Percentiles rank a stretch among this genome's conserved stretches.
phyloP scores from a whole-genome alignment of 768 basidiomycete species.

The Leccinum longicurvipes region DNA sequence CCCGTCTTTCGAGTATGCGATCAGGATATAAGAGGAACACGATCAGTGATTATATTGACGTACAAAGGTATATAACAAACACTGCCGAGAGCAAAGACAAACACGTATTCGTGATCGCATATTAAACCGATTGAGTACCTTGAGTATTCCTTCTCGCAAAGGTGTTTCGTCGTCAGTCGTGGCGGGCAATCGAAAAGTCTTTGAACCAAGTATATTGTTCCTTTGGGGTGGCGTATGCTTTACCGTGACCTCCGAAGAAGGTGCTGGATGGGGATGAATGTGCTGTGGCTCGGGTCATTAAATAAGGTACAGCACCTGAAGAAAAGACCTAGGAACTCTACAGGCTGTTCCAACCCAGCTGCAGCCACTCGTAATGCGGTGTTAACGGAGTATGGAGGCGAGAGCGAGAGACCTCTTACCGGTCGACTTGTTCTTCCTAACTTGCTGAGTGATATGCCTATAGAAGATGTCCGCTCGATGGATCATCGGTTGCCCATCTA shows the following conservation, averaged over 20 bases:
- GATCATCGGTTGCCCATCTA: slow-evolving; percentile 58
- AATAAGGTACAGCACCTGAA: slow-evolving; percentile 56
- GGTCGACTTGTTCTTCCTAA: not conserved
- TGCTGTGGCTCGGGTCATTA: not conserved
- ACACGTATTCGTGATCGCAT: not conserved
- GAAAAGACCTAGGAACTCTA: slow-evolving; percentile 58
- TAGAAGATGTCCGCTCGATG: slow-evolving; percentile 59
- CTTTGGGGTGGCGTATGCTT: slow-evolving; percentile 62
- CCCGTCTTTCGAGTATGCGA: not conserved
- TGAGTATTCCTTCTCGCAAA: not conserved
- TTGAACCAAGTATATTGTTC: slow-evolving; percentile 80
- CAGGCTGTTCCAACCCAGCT: slow-evolving; percentile 1
- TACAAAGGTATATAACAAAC: not conserved
- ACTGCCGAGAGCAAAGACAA: not conserved
- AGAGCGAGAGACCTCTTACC: slow-evolving; percentile 8
- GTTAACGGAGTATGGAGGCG: not conserved
- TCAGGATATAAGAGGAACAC: not conserved
- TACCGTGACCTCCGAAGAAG: slow-evolving; percentile 76
- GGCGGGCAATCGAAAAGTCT: slow-evolving; percentile 50
- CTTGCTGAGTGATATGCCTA: slow-evolving; percentile 37
- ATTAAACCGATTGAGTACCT: not conserved
- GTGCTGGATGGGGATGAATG: slow-evolving; percentile 41
- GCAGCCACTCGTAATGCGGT: not conserved
- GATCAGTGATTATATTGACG: not conserved
- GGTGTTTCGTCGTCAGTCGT: slow-evolving; percentile 10